Conservation (phyloP, 208 protist species). For the Trypanosoma mega region DNA sequence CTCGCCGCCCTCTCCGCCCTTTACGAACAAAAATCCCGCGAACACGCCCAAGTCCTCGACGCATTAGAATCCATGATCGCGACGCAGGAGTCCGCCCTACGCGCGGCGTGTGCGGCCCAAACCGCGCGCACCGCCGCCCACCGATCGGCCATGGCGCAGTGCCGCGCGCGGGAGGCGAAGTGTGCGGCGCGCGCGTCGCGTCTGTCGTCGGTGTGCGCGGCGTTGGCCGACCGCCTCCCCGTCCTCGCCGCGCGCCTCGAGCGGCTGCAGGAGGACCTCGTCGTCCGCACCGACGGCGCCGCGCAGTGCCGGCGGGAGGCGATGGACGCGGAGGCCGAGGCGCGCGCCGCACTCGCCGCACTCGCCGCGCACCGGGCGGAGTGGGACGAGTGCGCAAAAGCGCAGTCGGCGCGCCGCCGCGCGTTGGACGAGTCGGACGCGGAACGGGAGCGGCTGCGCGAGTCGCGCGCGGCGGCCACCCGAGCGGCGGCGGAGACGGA, state of each 20-base stretch:
- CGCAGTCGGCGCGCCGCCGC: no score
- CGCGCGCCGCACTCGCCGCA: slow-evolving; percentile 25
- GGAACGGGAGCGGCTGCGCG: slow-evolving; percentile 49
- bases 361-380: no score
- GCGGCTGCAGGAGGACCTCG: slow-evolving; percentile 50
- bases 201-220: slow-evolving; percentile 31
- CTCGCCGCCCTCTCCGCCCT: slow-evolving; percentile 21
- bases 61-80: slow-evolving; percentile 41
- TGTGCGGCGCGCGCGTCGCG: slow-evolving; percentile 36
- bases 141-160: slow-evolving; percentile 4
- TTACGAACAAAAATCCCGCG: slow-evolving; percentile 13
- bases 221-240: slow-evolving; percentile 20
- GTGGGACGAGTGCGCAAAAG: no score
- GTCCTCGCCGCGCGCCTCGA: slow-evolving; percentile 34
- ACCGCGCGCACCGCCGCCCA: slow-evolving; percentile 14
- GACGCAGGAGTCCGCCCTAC: slow-evolving; percentile 28
- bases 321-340: slow-evolving; percentile 18
- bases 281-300: slow-evolving; percentile 46
- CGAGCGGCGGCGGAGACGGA: slow-evolving; percentile 53
- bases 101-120: slow-evolving; percentile 29
- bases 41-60: slow-evolving; percentile 30
- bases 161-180: slow-evolving; percentile 35
- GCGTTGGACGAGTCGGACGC: no score
- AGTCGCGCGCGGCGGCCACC: slow-evolving; percentile 24
- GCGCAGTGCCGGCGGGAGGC: slow-evolving; percentile 25